These are phyloP conservation scores for Diaporthe sp. DNA, from an alignment of 2,329 filamentous ascomycete species.

Conservation along the genomic window DNA sequence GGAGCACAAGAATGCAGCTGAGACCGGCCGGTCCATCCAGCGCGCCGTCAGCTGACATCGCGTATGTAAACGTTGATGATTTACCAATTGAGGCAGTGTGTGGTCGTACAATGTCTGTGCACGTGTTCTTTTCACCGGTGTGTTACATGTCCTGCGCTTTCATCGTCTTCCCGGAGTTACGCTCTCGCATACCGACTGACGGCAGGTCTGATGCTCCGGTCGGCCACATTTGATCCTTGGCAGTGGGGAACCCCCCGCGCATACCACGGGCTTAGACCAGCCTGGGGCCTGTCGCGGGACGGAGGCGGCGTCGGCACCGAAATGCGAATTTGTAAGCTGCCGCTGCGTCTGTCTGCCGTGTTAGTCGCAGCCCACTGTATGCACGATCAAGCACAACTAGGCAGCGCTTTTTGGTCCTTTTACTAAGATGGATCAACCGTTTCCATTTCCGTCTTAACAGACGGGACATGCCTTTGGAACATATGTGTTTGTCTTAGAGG, in stretches of 20 bases:
- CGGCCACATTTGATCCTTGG: neutral
- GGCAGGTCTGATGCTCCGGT: neutral
- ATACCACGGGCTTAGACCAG: neutral
- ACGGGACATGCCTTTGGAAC: too few species aligned
- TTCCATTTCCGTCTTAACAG: too few species aligned
- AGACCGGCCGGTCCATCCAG: neutral
- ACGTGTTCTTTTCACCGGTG: neutral
- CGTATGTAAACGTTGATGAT: neutral
- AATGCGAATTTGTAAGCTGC: conserved; percentile 11
- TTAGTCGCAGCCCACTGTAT: too few species aligned
- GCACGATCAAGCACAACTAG: neutral
- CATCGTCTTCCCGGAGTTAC: neutral
- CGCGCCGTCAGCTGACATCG: neutral
- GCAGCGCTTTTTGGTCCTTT: too few species aligned
- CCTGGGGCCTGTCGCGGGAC: neutral
- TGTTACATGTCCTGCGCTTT: neutral
- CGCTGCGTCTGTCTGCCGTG: too few species aligned
- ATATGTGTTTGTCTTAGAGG: too few species aligned
- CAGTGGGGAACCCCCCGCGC: neutral
- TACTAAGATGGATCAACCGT: too few species aligned
- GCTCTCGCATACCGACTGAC: neutral
- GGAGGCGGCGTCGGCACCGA: neutral
- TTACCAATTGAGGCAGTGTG: too few species aligned
- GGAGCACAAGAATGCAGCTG: neutral
- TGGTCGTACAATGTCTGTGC: neutral